phyloP scores from a whole-genome alignment of 2,329 filamentous ascomycete species.

The Diaporthe sp. region DNA sequence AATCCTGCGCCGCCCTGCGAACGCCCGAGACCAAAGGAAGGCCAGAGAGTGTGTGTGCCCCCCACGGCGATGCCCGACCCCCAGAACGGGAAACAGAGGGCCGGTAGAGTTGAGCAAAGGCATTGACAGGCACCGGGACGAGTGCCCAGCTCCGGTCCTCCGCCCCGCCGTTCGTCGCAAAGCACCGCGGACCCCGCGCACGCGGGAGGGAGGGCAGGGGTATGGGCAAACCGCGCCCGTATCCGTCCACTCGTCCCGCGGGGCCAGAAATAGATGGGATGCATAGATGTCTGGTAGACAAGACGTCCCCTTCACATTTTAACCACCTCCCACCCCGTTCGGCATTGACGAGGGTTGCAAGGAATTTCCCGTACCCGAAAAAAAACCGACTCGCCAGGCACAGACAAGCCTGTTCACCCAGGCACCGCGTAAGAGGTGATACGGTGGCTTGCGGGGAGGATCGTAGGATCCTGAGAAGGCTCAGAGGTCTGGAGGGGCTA shows the following conservation, averaged over 20 bases:
- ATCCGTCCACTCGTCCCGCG: background rate
- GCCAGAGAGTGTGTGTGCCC: background rate
- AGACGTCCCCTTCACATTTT: background rate
- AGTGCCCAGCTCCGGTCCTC: slow-evolving; percentile 25
- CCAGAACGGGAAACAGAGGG: background rate
- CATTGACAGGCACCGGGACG: slow-evolving; percentile 8
- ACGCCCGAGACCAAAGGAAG: background rate
- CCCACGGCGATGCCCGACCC: background rate
- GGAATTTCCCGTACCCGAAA: background rate
- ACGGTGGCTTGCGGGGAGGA: background rate
- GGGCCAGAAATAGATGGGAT: slow-evolving; percentile 1
- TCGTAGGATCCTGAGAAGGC: background rate
- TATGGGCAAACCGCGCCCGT: background rate
- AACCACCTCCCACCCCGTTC: background rate
- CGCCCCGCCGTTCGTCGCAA: slow-evolving; percentile 2
- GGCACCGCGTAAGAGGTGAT: background rate
- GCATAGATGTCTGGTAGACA: background rate
- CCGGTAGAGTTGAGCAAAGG: slow-evolving; percentile 17
- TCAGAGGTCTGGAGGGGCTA: background rate
- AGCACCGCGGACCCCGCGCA: background rate
- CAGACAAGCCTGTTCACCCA: background rate
- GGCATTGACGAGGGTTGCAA: slow-evolving; percentile 1
- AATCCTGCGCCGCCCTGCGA: background rate
- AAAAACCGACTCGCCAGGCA: background rate
- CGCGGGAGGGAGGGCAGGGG: background rate